Evolutionary conservation across 306 rosid species (phyloP), one percentile per base, ranked within the genome.

Genomic region (Gastrolobium bilobum): DNA sequence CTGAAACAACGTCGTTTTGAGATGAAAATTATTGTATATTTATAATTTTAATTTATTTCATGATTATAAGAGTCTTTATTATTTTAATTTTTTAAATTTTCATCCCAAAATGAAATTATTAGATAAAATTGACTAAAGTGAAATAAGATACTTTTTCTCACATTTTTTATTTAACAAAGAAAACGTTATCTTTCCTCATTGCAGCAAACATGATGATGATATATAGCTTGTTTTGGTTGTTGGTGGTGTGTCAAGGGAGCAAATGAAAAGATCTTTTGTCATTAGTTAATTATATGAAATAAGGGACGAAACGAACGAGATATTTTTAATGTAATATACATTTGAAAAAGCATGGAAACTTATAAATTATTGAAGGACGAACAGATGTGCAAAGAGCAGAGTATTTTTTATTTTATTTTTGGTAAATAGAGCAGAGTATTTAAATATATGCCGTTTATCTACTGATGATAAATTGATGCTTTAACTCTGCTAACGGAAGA

Each of bases 241-340:
- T 54, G 53, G 13, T 35, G 30, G 4, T 56, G 76, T 72, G 54
- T 54, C 30, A 57, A 73, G 40, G 52, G 11, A 56, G 37, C 11
- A 46, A 14, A 53, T 72, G 47, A 72, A 31, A 31, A 4, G 35
- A 10, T 58, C 39, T 4, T 33, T 58, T 1, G 4, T 30, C 35
- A 54, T 14, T 8, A 1, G 3, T 39, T 4, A 37, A 8, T 20
- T 53, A 38, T 5, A 62, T 62, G 29, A 51, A 71, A 70, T 47
- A 11, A 38, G 14, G 34, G 4, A 4, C 6, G 1, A 2, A 20
- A 65, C 6, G 37, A 3, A 14, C 15, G 46, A 61, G 14, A 6
- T 20, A 3, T 6, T 26, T 31, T 46, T 67, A 67, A 30, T 26
- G 39, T 29, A 44, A 46, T 31, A 47, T 68, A 50, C 14, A 51